Conservation (phyloP, 768 basidiomycete species). For the Rhizopogon rudus region DNA sequence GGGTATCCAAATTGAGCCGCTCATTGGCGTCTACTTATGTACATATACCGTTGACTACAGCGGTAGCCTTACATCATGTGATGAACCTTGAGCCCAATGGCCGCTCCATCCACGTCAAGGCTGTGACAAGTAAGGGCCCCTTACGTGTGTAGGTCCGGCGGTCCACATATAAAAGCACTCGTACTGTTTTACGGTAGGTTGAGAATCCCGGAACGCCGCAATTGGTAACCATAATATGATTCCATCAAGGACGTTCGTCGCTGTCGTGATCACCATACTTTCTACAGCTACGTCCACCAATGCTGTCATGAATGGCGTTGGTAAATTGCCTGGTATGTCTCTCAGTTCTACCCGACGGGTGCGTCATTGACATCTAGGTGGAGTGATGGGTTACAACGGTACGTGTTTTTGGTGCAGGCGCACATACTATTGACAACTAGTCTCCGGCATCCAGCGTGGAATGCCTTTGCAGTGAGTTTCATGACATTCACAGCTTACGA, state of each 20-base stretch:
- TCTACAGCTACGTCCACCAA: constrained; percentile 6
- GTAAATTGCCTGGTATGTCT: constrained; percentile 25
- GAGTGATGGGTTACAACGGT: constrained; percentile 30
- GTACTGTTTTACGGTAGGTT: not conserved
- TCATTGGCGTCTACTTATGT: not conserved
- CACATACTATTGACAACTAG: not conserved
- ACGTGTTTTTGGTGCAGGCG: not conserved
- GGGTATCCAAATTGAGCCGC: constrained; percentile 3
- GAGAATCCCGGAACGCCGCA: not conserved
- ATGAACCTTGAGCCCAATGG: not conserved
- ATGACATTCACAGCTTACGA: not conserved
- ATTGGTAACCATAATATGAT: constrained; percentile 9
- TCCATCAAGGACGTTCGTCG: constrained; percentile 3
- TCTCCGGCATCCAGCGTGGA: constrained; percentile 46
- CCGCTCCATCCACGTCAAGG: not conserved
- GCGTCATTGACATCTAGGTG: constrained; percentile 6
- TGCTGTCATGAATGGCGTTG: constrained; percentile 25
- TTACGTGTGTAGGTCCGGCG: too few relatives aligned
- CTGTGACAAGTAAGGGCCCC: not conserved
- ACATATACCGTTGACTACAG: too few relatives aligned
- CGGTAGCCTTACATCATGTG: not conserved
- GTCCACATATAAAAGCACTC: constrained; percentile 12
- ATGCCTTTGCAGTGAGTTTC: constrained; percentile 50
- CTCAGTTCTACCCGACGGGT: not conserved
- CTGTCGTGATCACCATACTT: constrained; percentile 8